Conservation (phyloP, 306 rosid species). For the Cucurbita pepo region DNA sequence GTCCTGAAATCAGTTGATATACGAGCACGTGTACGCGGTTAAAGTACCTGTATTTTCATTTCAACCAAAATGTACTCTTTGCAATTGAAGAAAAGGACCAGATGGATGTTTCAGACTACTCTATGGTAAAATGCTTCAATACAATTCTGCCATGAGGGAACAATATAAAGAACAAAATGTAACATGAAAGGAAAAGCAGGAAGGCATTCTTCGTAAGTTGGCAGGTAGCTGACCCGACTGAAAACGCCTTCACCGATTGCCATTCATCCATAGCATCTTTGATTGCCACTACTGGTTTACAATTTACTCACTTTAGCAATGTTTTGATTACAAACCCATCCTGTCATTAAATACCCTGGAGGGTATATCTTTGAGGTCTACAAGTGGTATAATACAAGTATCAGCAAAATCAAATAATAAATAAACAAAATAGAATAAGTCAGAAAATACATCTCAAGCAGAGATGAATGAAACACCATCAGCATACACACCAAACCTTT, state of each 20-base stretch:
- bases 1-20: background rate
- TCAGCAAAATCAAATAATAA: background rate
- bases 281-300: background rate
- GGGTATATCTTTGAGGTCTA: conserved; percentile 3
- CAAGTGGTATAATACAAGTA: conserved; percentile 3
- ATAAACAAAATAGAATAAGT: background rate
- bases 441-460: background rate
- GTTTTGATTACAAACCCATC: conserved; percentile 4
- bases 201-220: background rate
- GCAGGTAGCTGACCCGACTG: background rate
- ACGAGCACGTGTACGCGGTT: background rate
- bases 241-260: background rate
- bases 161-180: background rate
- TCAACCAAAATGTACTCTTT: background rate
- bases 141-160: background rate
- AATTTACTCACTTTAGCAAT: background rate
- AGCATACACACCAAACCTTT: background rate
- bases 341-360: background rate
- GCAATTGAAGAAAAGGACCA: background rate
- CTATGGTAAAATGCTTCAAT: background rate
- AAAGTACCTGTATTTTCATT: background rate
- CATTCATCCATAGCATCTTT: conserved; percentile 1
- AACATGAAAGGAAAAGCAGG: background rate
- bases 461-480: conserved; percentile 4
- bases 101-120: background rate